Evolutionary conservation across 1,284 basidiomycete genomes (phyloP).

Genomic region (Rhodotorula sp.): DNA sequence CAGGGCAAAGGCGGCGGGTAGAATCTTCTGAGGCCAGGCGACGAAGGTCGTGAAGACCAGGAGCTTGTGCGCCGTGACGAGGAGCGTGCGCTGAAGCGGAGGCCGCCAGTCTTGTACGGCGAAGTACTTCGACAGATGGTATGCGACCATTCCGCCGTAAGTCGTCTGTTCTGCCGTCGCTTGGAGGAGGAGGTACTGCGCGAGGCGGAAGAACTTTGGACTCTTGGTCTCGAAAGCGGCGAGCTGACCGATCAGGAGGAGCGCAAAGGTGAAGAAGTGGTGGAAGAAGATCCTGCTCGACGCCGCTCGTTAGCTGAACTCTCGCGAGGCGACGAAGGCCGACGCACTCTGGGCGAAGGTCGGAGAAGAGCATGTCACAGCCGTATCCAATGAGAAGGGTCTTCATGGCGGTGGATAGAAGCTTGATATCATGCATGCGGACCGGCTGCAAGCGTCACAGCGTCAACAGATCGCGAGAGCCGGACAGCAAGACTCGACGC

Average conservation of each 20-base stretch:
- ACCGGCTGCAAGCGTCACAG: background rate
- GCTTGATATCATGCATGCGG: slow-evolving; percentile 1
- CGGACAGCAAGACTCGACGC: background rate
- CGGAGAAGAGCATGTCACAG: slow-evolving; percentile 12
- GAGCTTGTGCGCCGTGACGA: background rate
- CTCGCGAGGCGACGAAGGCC: too few relatives aligned
- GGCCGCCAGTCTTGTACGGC: slow-evolving; percentile 11
- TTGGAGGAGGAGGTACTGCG: slow-evolving; percentile 19
- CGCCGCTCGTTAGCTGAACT: too few relatives aligned
- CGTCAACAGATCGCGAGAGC: background rate
- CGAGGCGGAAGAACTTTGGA: slow-evolving; percentile 12
- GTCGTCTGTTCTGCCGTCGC: slow-evolving; percentile 21
- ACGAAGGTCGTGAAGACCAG: slow-evolving; percentile 15
- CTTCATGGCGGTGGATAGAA: slow-evolving; percentile 10
- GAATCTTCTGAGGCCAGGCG: slow-evolving; percentile 28
- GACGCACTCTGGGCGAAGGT: background rate
- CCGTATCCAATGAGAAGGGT: slow-evolving; percentile 13
- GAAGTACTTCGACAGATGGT: slow-evolving; percentile 12
- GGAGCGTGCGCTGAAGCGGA: background rate
- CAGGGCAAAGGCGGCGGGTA: slow-evolving; percentile 19
- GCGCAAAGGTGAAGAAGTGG: slow-evolving; percentile 25
- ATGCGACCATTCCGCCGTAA: slow-evolving; percentile 20
- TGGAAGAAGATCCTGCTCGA: slow-evolving; percentile 19
- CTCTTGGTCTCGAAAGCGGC: slow-evolving; percentile 8
- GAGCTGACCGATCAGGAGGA: slow-evolving; percentile 22